Evolutionary conservation across 129 eudicot genomes (phyloP), one percentile per base, ranked within the genome.

Genomic region (Artemisia tridentata): DNA sequence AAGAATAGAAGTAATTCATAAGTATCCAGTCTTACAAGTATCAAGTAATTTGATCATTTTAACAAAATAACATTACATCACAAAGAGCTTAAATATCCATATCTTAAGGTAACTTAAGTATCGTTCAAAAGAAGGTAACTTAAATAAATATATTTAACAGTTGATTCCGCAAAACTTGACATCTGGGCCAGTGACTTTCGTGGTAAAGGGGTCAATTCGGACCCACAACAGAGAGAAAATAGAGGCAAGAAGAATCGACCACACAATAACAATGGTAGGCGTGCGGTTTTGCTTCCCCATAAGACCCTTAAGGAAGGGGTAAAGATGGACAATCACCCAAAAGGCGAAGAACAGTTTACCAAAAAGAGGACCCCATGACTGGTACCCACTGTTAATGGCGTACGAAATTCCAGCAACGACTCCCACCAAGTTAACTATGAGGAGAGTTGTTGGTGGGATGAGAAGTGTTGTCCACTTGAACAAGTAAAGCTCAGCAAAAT

Each of bases 281-380:
- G 97, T 90, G 14, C 97, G 88, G 81, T 90, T 90, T 79, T 90
- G 97, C 23, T 87, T 84, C 63, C 97, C 97, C 97, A 90, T 90
- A 5, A 90, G 86, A 87, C 97, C 97, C 67, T 90, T 90, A 55
- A 90, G 83, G 86, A 90, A 90, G 3, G 97, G 97, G 79, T 90
- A 90, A 23, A 90, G 87, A 85, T 90, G 97, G 46, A 90, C 88
- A 75, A 90, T 90, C 95, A 90, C 97, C 97, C 97, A 90, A 63
- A 90, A 90, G 15, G 97, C 88, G 31, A 90, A 90, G 82, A 90
- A 90, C 48, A 90, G 79, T 72, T 90, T 90, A 7, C 96, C 96
- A 15, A 90, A 90, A 51, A 90, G 93, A 8, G 96, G 96, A 45
- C 96, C 96, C 97, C 97, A 90, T 5, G 97, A 84, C 46, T 90